Conservation (phyloP, 2,329 filamentous ascomycete species). For the Cladosporium phlei region DNA sequence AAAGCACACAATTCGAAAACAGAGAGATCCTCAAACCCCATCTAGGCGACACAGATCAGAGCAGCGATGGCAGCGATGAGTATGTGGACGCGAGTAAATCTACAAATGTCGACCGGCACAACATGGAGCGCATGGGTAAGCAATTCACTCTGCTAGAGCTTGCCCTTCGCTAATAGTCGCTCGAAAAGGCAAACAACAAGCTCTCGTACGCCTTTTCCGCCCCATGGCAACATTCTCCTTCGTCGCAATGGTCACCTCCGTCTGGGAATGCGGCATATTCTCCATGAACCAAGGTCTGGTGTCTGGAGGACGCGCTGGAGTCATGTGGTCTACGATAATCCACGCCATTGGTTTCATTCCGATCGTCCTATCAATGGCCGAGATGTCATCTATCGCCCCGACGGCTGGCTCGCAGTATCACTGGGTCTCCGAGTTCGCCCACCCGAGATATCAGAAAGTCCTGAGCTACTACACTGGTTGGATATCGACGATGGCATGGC, state of each 20-base stretch:
- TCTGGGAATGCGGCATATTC: slow-evolving; percentile 20
- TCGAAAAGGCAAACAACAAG: slow-evolving; percentile 20
- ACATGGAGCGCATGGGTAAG: slow-evolving; percentile 9
- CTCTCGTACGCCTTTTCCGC: slow-evolving; percentile 19
- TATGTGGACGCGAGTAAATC: not conserved
- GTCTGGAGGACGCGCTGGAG: slow-evolving; percentile 26
- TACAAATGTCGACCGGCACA: not conserved
- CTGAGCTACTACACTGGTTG: slow-evolving; percentile 17
- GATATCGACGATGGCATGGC: slow-evolving; percentile 21
- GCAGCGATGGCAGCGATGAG: not conserved
- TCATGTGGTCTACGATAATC: slow-evolving; percentile 26
- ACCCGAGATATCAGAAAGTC: not conserved
- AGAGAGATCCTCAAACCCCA: not conserved
- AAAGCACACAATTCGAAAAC: not conserved
- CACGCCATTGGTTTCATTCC: slow-evolving; percentile 20
- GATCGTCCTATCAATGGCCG: slow-evolving; percentile 7
- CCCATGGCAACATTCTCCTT: slow-evolving; percentile 19
- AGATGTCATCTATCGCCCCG: slow-evolving; percentile 19
- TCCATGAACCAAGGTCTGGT: slow-evolving; percentile 16
- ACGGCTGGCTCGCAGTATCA: slow-evolving; percentile 29
- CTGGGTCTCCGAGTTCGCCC: slow-evolving; percentile 1
- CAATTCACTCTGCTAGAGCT: too few species aligned
- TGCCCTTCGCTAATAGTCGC: too few species aligned
- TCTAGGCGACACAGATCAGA: not conserved
- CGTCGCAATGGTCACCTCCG: slow-evolving; percentile 15